Evolutionary conservation across 78 protist genomes (phyloP).

Genomic region (Monosiga brevicollis): DNA sequence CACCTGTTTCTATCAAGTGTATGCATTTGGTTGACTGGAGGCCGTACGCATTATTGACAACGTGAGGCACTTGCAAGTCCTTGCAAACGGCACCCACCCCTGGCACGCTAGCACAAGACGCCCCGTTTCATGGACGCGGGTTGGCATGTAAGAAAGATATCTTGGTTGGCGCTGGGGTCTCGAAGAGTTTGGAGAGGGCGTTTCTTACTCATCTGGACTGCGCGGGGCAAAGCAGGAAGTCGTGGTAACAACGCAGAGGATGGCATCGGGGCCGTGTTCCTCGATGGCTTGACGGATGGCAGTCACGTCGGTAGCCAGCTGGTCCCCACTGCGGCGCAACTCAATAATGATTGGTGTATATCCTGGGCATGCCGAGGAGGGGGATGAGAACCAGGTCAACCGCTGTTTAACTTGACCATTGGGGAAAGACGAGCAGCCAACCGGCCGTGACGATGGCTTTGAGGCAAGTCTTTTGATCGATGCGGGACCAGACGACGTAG

Average conservation of each 20-base stretch:
- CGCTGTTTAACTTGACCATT: background rate
- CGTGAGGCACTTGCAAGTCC: constrained; percentile 58
- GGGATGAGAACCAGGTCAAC: too few species aligned
- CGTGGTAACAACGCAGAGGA: constrained; percentile 83
- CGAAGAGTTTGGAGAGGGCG: too few species aligned
- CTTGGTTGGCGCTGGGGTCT: too few species aligned
- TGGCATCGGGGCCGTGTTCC: constrained; percentile 42
- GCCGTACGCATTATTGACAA: constrained; percentile 98
- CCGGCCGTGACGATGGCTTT: constrained; percentile 89
- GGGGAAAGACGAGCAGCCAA: constrained; percentile 34
- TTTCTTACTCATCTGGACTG: constrained; percentile 60
- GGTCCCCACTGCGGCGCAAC: constrained; percentile 5
- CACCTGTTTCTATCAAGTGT: constrained; percentile 35
- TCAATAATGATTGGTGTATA: background rate
- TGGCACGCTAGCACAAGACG: constrained; percentile 9
- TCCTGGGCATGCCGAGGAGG: background rate
- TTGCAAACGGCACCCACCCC: constrained; percentile 73
- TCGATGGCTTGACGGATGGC: constrained; percentile 27
- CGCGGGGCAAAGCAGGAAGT: constrained; percentile 98
- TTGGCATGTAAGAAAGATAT: background rate
- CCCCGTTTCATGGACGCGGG: background rate
- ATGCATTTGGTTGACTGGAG: constrained; percentile 55
- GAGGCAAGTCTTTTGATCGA: constrained; percentile 96
- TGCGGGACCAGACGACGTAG: constrained; percentile 90
- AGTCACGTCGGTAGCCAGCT: constrained; percentile 43